Evolutionary conservation across 2,329 filamentous ascomycete species (phyloP).

Genomic region (Stagonosporopsis vannaccii): DNA sequence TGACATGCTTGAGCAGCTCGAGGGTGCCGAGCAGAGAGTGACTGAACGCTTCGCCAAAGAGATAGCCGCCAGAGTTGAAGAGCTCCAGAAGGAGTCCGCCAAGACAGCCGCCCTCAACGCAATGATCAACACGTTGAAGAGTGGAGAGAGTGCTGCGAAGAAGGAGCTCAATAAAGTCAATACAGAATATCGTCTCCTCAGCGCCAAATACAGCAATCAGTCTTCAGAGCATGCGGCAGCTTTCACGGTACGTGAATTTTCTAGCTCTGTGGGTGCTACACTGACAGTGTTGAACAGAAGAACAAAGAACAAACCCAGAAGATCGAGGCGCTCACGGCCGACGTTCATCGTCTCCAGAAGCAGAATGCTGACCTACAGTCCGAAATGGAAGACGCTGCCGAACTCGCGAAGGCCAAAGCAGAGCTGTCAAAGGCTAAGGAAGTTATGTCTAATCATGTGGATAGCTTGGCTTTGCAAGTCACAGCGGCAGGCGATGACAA

Average conservation of each 20-base stretch:
- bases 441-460: slow-evolving; percentile 11
- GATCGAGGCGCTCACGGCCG: slow-evolving; percentile 20
- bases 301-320: slow-evolving; percentile 30
- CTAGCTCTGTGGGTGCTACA: background rate
- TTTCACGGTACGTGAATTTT: slow-evolving; percentile 25
- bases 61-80: slow-evolving; percentile 25
- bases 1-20: slow-evolving; percentile 27
- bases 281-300: slow-evolving; percentile 13
- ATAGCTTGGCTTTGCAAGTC: background rate
- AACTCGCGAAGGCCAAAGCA: slow-evolving; percentile 20
- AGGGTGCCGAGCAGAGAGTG: slow-evolving; percentile 21
- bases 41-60: slow-evolving; percentile 26
- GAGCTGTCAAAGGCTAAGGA: slow-evolving; percentile 19
- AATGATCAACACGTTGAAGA: slow-evolving; percentile 23
- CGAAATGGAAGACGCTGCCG: slow-evolving; percentile 16
- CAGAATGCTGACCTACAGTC: slow-evolving; percentile 27
- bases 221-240: slow-evolving; percentile 29
- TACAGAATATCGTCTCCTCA: slow-evolving; percentile 22
- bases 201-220: slow-evolving; percentile 33
- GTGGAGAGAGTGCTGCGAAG: slow-evolving; percentile 16
- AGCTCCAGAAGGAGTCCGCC: slow-evolving; percentile 27
- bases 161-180: slow-evolving; percentile 32
- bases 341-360: slow-evolving; percentile 19
- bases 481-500: slow-evolving; percentile 10
- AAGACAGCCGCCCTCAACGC: slow-evolving; percentile 28